Conservation (phyloP, 257 asterid genomes). For the Handroanthus guayacan region DNA sequence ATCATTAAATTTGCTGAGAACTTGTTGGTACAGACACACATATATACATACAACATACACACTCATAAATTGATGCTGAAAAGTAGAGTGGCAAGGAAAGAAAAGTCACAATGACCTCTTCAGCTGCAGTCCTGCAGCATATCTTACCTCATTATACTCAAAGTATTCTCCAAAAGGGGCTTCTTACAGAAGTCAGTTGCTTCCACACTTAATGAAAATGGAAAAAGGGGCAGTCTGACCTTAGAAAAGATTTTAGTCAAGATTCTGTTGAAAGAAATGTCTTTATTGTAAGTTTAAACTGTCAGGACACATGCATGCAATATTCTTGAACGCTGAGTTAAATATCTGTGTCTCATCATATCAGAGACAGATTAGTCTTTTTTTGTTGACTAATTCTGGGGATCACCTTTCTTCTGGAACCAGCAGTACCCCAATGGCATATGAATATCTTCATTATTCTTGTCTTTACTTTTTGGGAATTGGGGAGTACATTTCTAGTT, state of each 20-base stretch:
- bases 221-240: constrained; percentile 4
- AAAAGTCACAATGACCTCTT: not conserved
- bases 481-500: no score
- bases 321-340: not conserved
- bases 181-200: constrained; percentile 6
- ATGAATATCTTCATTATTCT: no score
- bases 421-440: no score
- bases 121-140: constrained; percentile 18
- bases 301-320: not conserved
- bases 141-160: not conserved
- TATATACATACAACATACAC: not conserved
- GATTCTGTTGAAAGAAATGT: not conserved
- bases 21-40: not conserved
- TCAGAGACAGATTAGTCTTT: no score
- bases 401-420: no score
- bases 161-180: not conserved
- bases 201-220: not conserved
- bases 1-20: not conserved
- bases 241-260: not conserved
- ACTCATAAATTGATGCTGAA: not conserved
- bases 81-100: not conserved
- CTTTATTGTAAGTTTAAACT: not conserved
- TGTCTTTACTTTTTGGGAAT: no score
- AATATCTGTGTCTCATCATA: no score
- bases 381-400: no score